phyloP scores from a whole-genome alignment of 331 rosid genomes.

The Prunus yedoensis region DNA sequence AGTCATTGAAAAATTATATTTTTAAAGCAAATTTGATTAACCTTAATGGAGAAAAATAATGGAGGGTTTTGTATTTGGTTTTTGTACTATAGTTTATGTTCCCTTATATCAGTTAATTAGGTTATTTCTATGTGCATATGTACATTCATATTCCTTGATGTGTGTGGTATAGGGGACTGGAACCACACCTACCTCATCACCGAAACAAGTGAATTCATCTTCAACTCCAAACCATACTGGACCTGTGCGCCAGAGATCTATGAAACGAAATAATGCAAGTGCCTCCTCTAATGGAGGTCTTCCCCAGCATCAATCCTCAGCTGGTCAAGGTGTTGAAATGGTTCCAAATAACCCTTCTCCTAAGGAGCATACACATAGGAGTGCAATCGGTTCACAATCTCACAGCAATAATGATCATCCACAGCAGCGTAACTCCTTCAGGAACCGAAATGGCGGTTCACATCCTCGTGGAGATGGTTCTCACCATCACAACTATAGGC shows the following conservation, averaged over 20 bases:
- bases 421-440: constrained; percentile 56
- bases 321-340: constrained; percentile 30
- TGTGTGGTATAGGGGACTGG: constrained; percentile 53
- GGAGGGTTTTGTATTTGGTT: neutral
- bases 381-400: constrained; percentile 46
- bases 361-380: constrained; percentile 57
- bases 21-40: neutral
- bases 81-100: neutral
- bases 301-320: constrained; percentile 42
- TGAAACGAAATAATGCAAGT: constrained; percentile 38
- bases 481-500: constrained; percentile 60
- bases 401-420: constrained; percentile 53
- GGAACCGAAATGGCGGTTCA: constrained; percentile 48
- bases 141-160: constrained; percentile 29
- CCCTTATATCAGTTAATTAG: neutral
- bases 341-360: constrained; percentile 43
- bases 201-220: constrained; percentile 39
- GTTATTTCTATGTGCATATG: constrained; percentile 17
- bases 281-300: constrained; percentile 50
- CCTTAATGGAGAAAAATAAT: neutral
- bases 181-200: constrained; percentile 40
- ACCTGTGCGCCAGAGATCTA: constrained; percentile 36
- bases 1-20: neutral
- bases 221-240: constrained; percentile 33
- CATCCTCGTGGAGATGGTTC: constrained; percentile 64